phyloP scores from a whole-genome alignment of 768 basidiomycete genomes.

The Terana coerulea region DNA sequence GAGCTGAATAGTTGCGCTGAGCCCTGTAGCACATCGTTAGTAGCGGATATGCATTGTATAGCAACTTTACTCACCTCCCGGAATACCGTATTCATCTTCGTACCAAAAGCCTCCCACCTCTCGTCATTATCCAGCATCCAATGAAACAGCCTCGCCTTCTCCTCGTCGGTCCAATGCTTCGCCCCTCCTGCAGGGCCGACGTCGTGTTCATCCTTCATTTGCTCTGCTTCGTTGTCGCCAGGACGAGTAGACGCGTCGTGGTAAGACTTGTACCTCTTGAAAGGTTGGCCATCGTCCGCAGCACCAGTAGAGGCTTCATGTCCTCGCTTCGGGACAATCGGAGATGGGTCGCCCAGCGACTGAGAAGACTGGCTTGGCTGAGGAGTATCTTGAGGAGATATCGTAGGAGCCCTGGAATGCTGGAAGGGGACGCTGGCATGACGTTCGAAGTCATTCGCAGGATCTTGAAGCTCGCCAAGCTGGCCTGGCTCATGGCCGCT shows the following conservation, averaged over 20 bases:
- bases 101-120: constrained; percentile 73
- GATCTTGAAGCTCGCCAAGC: not conserved
- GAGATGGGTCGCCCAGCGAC: not conserved
- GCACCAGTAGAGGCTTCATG: not conserved
- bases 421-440: not conserved
- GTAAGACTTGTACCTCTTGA: constrained; percentile 12
- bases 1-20: constrained; percentile 65
- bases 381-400: not conserved
- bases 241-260: not conserved
- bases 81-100: constrained; percentile 80
- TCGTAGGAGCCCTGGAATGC: not conserved
- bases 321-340: constrained; percentile 6
- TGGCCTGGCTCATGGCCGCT: not conserved
- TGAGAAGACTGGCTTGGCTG: not conserved
- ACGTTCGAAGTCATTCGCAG: not conserved
- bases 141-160: constrained; percentile 71
- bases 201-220: constrained; percentile 9
- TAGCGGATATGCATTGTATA: not conserved
- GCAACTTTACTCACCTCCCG: constrained; percentile 52
- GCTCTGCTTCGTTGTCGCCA: constrained; percentile 1
- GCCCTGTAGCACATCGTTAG: constrained; percentile 43
- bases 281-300: constrained; percentile 1
- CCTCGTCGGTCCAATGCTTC: constrained; percentile 84
- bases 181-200: constrained; percentile 43
- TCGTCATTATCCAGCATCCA: constrained; percentile 81